Evolutionary conservation across 805 yeast genomes (phyloP).

Genomic region (Metschnikowia amazonensis): DNA sequence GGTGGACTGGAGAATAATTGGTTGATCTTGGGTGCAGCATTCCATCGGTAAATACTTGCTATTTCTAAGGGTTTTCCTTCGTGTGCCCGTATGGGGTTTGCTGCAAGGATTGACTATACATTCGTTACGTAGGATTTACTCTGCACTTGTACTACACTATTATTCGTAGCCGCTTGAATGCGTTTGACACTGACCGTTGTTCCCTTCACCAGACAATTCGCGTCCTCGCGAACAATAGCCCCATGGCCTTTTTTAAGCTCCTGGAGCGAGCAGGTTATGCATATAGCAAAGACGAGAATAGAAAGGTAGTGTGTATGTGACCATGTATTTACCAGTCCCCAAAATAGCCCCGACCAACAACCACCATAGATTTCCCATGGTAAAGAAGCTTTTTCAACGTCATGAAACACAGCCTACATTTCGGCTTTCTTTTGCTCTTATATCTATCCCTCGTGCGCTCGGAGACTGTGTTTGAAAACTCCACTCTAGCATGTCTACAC

Average conservation of each 20-base stretch:
- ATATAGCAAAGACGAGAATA: neutral
- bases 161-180: no score
- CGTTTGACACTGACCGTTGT: no score
- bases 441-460: neutral
- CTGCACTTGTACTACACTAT: neutral
- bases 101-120: conserved; percentile 63
- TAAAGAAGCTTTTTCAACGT: neutral
- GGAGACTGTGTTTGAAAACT: conserved; percentile 4
- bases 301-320: neutral
- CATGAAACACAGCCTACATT: neutral
- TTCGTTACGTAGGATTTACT: conserved; percentile 10
- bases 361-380: neutral
- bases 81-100: conserved; percentile 71
- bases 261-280: neutral
- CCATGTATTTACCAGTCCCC: neutral
- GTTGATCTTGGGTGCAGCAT: conserved; percentile 74
- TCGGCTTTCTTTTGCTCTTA: conserved; percentile 1
- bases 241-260: neutral
- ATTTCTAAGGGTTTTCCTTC: conserved; percentile 67
- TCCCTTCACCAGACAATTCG: neutral
- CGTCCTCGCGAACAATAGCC: neutral
- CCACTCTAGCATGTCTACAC: conserved; percentile 11
- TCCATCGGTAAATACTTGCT: conserved; percentile 49
- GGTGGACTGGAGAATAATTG: conserved; percentile 60
- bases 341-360: neutral